Percentiles rank a stretch among this genome's conserved stretches.
phyloP scores from a whole-genome alignment of 192 early-diverging fungal genomes.

The Podila epigama region DNA sequence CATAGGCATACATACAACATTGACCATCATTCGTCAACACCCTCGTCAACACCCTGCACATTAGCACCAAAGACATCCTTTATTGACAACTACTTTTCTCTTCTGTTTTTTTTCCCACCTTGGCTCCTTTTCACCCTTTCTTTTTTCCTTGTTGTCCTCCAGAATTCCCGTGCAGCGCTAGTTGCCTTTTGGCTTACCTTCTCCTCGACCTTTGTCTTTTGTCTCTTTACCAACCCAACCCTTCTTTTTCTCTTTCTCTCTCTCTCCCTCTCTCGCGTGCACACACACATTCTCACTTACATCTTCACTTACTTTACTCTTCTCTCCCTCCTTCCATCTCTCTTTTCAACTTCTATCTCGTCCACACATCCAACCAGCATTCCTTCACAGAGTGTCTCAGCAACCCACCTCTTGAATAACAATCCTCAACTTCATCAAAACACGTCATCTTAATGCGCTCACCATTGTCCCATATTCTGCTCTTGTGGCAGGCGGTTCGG shows the following conservation, averaged over 20 bases:
- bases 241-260: not conserved
- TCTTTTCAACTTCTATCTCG: not conserved
- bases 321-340: not conserved
- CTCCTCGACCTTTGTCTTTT: not conserved
- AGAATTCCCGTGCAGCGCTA: too few species aligned
- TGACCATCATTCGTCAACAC: too few species aligned
- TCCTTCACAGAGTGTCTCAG: too few species aligned
- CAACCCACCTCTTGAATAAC: not conserved
- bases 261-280: not conserved
- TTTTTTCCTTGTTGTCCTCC: too few species aligned
- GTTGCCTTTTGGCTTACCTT: too few species aligned
- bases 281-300: not conserved
- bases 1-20: too few species aligned
- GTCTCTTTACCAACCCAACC: not conserved
- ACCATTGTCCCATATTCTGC: constrained; percentile 24
- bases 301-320: not conserved
- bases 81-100: too few species aligned
- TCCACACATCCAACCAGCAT: not conserved
- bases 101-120: too few species aligned
- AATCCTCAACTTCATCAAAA: not conserved
- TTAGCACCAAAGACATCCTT: too few species aligned
- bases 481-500: constrained; percentile 31
- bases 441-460: not conserved
- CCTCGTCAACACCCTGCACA: too few species aligned
- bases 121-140: too few species aligned